phyloP scores from a whole-genome alignment of 108 stramenopile genomes.

The Schizochytrium sp. region DNA sequence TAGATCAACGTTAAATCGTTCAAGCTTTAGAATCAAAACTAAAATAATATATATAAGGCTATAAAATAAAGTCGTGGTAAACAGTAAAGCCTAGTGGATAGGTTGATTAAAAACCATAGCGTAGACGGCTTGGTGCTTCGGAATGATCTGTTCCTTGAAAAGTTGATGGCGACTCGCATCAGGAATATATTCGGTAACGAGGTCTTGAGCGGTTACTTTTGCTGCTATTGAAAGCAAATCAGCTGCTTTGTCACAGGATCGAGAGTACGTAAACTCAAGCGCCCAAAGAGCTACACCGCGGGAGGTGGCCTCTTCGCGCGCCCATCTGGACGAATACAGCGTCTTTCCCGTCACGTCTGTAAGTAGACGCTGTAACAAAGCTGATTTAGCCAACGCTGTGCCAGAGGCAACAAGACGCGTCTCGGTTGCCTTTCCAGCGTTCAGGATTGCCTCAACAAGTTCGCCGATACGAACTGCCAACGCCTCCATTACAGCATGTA shows the following conservation, averaged over 20 bases:
- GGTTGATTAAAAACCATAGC: not conserved
- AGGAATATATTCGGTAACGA: not conserved
- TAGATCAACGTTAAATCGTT: too few relatives aligned
- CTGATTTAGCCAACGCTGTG: slow-evolving; percentile 23
- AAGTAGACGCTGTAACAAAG: not conserved
- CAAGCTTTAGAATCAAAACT: too few relatives aligned
- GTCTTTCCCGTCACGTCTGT: not conserved
- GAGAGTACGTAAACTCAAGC: not conserved
- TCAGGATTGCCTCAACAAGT: not conserved
- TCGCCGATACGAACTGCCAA: slow-evolving; percentile 5
- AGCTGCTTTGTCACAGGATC: not conserved
- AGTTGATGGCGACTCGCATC: not conserved
- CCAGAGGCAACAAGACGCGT: not conserved
- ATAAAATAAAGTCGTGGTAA: too few relatives aligned
- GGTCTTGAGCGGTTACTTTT: not conserved
- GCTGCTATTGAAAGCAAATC: not conserved
- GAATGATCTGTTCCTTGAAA: not conserved
- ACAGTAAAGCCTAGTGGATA: not conserved
- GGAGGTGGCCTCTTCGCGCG: slow-evolving; percentile 43
- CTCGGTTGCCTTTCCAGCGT: not conserved
- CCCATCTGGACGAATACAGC: slow-evolving; percentile 8
- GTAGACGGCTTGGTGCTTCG: not conserved
- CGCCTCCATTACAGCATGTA: slow-evolving; percentile 13
- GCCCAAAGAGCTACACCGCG: slow-evolving; percentile 21
- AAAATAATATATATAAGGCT: too few relatives aligned